Conservation (phyloP, 371 early-diverging fungal species). For the Thermomucor indicae-seudaticae region DNA sequence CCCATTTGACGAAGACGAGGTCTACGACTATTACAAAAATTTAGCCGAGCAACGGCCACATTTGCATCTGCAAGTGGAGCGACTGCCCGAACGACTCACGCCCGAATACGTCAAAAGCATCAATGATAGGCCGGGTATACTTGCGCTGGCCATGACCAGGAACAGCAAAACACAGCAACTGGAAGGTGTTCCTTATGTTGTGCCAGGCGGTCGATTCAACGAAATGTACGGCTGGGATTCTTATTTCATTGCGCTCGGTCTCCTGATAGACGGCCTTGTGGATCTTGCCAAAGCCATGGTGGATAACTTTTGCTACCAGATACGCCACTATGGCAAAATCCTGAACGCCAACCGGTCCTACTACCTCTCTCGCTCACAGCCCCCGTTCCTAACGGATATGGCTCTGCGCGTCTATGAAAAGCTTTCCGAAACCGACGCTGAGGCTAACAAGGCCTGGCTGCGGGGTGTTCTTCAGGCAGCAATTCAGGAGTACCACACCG, state of each 20-base stretch:
- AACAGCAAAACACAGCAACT: constrained; percentile 21
- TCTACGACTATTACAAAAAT: constrained; percentile 68
- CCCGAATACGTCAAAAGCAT: constrained; percentile 84
- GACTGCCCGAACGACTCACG: constrained; percentile 77
- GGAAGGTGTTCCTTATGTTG: constrained; percentile 90
- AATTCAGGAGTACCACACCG: constrained; percentile 81
- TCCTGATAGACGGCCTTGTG: constrained; percentile 74
- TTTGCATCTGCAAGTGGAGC: constrained; percentile 69
- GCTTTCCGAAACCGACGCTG: constrained; percentile 24
- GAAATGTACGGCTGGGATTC: constrained; percentile 98
- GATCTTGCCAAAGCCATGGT: constrained; percentile 88
- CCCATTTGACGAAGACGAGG: constrained; percentile 71
- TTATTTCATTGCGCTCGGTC: constrained; percentile 85
- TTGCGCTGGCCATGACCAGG: constrained; percentile 68
- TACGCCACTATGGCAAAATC: constrained; percentile 92
- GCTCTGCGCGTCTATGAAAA: constrained; percentile 63
- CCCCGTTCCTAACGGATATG: constrained; percentile 95
- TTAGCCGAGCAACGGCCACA: constrained; percentile 59
- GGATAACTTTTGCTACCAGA: constrained; percentile 89
- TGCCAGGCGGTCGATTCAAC: constrained; percentile 95
- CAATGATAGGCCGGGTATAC: constrained; percentile 79
- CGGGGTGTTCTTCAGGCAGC: constrained; percentile 61
- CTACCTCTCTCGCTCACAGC: constrained; percentile 90
- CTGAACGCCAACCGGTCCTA: constrained; percentile 93
- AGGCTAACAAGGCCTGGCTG: constrained; percentile 67